Evolutionary conservation across 1,284 basidiomycete genomes (phyloP).

Genomic region (Moniliella sp.): DNA sequence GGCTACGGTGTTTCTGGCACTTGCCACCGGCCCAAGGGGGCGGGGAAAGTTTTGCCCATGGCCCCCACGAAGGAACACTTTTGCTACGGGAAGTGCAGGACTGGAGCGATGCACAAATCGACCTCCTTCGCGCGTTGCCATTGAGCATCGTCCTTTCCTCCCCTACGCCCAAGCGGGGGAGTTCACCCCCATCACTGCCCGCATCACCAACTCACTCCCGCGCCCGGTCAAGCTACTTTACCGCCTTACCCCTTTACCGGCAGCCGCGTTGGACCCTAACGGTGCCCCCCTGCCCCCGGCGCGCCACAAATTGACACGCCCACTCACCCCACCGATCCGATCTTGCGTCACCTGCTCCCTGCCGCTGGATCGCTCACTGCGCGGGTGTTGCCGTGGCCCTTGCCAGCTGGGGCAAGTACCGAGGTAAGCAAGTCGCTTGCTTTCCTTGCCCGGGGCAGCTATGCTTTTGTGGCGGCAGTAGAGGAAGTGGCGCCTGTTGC

Average conservation of each 20-base stretch:
- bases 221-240: background rate
- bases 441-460: background rate
- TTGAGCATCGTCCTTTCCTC: no score
- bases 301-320: background rate
- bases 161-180: no score
- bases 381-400: background rate
- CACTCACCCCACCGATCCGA: background rate
- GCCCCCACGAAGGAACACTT: constrained; percentile 49
- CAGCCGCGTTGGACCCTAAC: background rate
- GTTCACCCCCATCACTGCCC: no score
- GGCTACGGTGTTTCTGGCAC: constrained; percentile 45
- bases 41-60: constrained; percentile 67
- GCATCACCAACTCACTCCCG: no score
- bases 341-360: background rate
- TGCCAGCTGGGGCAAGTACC: background rate
- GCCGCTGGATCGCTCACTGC: background rate
- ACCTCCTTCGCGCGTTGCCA: no score
- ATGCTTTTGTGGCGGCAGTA: background rate
- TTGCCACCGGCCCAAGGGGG: constrained; percentile 47
- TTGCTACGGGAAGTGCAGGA: no score
- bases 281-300: background rate
- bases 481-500: background rate
- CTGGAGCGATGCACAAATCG: no score
- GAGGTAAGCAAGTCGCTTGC: background rate
- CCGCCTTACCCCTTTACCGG: background rate